Base-by-base conservation (phyloP, 257 asterid genomes). In the Nicotiana obtusifolia region DNA sequence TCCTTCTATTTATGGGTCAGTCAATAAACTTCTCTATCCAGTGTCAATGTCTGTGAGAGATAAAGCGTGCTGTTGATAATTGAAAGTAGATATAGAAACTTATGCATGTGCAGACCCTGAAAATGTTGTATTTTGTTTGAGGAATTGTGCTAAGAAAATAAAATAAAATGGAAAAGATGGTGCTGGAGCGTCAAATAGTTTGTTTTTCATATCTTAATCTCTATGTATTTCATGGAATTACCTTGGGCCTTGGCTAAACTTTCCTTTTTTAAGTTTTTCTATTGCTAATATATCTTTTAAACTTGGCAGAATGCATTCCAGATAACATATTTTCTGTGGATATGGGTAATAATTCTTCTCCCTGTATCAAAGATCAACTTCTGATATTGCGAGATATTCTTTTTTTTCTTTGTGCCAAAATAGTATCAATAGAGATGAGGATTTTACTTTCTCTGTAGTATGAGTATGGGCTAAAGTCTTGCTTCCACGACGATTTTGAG, bases 221-320 rank as follows among this genome's bases (percentile, higher is more conserved):
- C 78, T 6, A 0, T 71, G 10, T 47, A 7, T 47, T 24, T 31
- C 2, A 0, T 52, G 57, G 57, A 52, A 52, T 15, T 52, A 52
- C 20, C 10, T 47, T 73, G 79, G 60, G 14, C 20, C 10, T 47
- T 73, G 79, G 60, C 15, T 15, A 73, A 15, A 49, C 79, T 47
- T 0, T 73, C 16, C 60, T 14, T 68, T 49, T 73, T 49, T 73
- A 31, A 0, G 4, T 14, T 49, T 4, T 37, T 33, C 19, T 0
- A 59, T 22, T 30, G 28, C 28, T 77, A 61, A 54, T 31, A 28
- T 28, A 53, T 59, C 30, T 59, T 81, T 59, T 73, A 0, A n/a
- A 8, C 73, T 53, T 26, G 84, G 92, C 98, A 95, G 98, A 95
- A 95, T 24, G 93, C 99, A 0, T 92, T 95, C 90, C 98, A 95